Percentiles rank a stretch among this genome's conserved stretches.
Conservation (phyloP, 768 basidiomycete species). For the Mycena leptocephala region DNA sequence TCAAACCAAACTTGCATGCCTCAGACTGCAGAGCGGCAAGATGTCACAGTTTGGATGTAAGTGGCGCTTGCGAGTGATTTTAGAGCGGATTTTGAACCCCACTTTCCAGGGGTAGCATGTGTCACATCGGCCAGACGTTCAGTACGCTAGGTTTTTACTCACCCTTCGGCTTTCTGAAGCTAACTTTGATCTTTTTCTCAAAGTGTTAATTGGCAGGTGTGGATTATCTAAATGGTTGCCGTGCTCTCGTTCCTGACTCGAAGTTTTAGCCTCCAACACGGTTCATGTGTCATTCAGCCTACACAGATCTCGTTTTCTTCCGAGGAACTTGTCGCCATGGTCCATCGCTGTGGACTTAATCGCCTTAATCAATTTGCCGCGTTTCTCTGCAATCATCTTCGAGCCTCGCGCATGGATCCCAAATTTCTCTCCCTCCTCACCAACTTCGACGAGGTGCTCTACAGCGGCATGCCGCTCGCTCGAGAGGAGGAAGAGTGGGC, state of each 20-base stretch:
- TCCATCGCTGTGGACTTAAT: slow-evolving; percentile 67
- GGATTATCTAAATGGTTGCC: slow-evolving; percentile 33
- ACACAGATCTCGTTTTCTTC: slow-evolving; percentile 69
- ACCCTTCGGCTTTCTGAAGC: slow-evolving; percentile 35
- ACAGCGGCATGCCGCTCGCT: slow-evolving; percentile 66
- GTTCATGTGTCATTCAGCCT: slow-evolving; percentile 74
- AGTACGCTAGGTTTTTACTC: slow-evolving; percentile 54
- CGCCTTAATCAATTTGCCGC: slow-evolving; percentile 72
- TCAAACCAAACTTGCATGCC: slow-evolving; percentile 61
- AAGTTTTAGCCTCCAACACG: slow-evolving; percentile 70
- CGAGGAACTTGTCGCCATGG: slow-evolving; percentile 68
- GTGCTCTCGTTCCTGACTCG: slow-evolving; percentile 48
- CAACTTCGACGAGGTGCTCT: slow-evolving; percentile 64
- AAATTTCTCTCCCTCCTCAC: slow-evolving; percentile 63
- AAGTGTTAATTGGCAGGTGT: slow-evolving; percentile 31
- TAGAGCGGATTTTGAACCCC: slow-evolving; percentile 40
- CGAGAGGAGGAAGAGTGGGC: slow-evolving; percentile 71
- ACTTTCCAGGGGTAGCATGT: slow-evolving; percentile 68
- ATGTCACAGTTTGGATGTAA: slow-evolving; percentile 76
- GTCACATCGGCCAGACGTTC: slow-evolving; percentile 71
- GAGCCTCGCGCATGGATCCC: slow-evolving; percentile 60
- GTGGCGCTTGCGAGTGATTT: slow-evolving; percentile 47
- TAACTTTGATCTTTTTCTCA: slow-evolving; percentile 35
- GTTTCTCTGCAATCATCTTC: slow-evolving; percentile 67
- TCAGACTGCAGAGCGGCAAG: slow-evolving; percentile 59